These are phyloP conservation scores for Hypoxylon subgilvum DNA, from an alignment of 495 filamentous ascomycete species.

Conservation along the genomic window DNA sequence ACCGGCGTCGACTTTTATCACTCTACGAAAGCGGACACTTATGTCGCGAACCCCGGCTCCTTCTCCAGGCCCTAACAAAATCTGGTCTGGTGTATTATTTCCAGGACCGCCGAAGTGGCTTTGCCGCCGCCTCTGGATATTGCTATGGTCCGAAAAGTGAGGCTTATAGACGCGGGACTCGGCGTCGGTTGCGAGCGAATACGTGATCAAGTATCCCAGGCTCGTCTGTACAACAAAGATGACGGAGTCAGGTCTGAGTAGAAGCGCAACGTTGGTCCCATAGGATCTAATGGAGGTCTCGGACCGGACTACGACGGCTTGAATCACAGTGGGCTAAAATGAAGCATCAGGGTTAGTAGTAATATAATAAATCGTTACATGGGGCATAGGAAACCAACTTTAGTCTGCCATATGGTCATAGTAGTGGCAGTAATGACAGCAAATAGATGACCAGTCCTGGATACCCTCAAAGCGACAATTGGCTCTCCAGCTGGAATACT, in stretches of 20 bases:
- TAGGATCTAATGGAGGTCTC: conserved; percentile 77
- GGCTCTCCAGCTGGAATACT: conserved; percentile 55
- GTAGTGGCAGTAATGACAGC: conserved; percentile 82
- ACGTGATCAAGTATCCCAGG: conserved; percentile 89
- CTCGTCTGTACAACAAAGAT: conserved; percentile 92
- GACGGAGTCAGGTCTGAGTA: conserved; percentile 88
- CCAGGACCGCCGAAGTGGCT: conserved; percentile 69
- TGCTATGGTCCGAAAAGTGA: conserved; percentile 69
- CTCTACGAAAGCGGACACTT: conserved; percentile 92
- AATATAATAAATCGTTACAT: not conserved
- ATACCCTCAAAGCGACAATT: conserved; percentile 76
- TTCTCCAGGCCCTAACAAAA: conserved; percentile 69
- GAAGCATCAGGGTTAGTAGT: conserved; percentile 30
- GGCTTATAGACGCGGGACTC: conserved; percentile 83
- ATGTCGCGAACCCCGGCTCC: conserved; percentile 83
- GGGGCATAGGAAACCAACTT: conserved; percentile 67
- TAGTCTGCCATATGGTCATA: conserved; percentile 93
- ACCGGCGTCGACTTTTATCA: conserved; percentile 96
- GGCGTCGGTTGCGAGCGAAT: conserved; percentile 85
- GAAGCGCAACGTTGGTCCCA: conserved; percentile 79
- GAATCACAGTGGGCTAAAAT: conserved; percentile 80
- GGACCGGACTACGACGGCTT: conserved; percentile 85
- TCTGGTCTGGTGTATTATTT: conserved; percentile 57
- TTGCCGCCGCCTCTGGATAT: conserved; percentile 72
- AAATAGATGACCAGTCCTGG: conserved; percentile 85